Evolutionary conservation across 352 stramenopile species (phyloP).

Genomic region (Phytophthora cryptogea): DNA sequence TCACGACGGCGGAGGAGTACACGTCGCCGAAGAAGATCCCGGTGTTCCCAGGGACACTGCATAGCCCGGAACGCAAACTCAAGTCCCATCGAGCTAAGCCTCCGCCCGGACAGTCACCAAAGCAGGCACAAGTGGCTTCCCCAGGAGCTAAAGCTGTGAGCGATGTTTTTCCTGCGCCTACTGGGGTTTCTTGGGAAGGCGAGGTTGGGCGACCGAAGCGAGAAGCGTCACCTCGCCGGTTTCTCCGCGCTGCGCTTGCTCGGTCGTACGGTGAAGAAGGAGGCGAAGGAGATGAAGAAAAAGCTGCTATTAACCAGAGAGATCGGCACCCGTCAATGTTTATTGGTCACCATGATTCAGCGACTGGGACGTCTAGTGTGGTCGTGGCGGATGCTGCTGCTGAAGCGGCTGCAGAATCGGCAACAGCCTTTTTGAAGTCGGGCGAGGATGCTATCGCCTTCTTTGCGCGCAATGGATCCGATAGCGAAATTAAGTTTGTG

Average conservation of each 20-base stretch:
- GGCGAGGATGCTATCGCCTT: conserved; percentile 94
- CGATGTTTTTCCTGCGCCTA: conserved; percentile 5
- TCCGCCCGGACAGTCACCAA: conserved; percentile 13
- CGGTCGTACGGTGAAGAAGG: conserved; percentile 30
- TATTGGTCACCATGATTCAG: conserved; percentile 47
- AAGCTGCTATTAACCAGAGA: conserved; percentile 29
- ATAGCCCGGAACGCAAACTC: conserved; percentile 50
- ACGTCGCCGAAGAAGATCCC: conserved; percentile 81
- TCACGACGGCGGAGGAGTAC: conserved; percentile 70
- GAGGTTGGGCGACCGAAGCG: conserved; percentile 42
- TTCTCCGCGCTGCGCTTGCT: conserved; percentile 58
- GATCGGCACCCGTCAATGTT: conserved; percentile 46
- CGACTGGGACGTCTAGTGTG: conserved; percentile 46
- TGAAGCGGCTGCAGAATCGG: conserved; percentile 56
- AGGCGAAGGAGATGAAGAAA: conserved; percentile 22
- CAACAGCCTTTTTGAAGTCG: conserved; percentile 62
- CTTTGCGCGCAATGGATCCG: conserved; percentile 91
- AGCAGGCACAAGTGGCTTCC: conserved; percentile 15
- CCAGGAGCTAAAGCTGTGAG: conserved; percentile 7
- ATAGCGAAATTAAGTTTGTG: conserved; percentile 95
- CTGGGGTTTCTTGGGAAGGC: conserved; percentile 15
- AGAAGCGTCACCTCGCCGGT: conserved; percentile 66
- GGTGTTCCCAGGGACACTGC: conserved; percentile 63
- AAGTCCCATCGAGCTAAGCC: conserved; percentile 23
- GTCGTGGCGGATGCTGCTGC: conserved; percentile 43